Conservation (phyloP, 805 yeast species). For the Brettanomyces anomalus region DNA sequence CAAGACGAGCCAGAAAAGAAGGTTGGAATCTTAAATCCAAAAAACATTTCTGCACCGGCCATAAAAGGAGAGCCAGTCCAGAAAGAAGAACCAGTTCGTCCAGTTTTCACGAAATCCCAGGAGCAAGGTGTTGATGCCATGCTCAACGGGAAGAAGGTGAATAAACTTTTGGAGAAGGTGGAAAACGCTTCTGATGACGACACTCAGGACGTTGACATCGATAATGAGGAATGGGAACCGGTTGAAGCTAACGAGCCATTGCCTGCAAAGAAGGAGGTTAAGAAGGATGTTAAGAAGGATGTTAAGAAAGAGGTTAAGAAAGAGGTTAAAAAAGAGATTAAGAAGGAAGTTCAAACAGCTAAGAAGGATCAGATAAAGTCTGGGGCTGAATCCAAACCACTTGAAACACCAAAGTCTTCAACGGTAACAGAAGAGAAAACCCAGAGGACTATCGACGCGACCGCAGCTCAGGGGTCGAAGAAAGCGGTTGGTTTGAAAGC, state of each 20-base stretch:
- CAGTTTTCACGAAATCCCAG: conserved; percentile 20
- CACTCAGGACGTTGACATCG: conserved; percentile 22
- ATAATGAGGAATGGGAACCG: conserved; percentile 23
- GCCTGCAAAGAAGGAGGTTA: not conserved
- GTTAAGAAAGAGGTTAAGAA: conserved; percentile 2
- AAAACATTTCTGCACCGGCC: not conserved
- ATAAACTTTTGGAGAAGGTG: conserved; percentile 38
- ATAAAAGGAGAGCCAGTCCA: conserved; percentile 1
- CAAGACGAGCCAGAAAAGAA: conserved; percentile 2
- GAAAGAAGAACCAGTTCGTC: conserved; percentile 4
- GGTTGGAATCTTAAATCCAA: not conserved
- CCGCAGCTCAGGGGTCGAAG: conserved; percentile 30
- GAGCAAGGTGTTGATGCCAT: conserved; percentile 39
- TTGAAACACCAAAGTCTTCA: conserved; percentile 4
- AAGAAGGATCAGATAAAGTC: conserved; percentile 1
- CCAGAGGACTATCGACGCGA: conserved; percentile 10
- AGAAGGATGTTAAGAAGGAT: not conserved
- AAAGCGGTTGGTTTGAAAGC: conserved; percentile 57
- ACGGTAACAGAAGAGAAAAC: conserved; percentile 8
- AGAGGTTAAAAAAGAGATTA: conserved; percentile 3
- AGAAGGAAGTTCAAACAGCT: conserved; percentile 2
- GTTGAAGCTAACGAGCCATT: conserved; percentile 2
- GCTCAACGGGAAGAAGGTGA: conserved; percentile 38
- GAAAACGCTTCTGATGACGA: conserved; percentile 31
- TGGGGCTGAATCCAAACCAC: conserved; percentile 4